phyloP scores from a whole-genome alignment of 1,139 yeast species.

The Suhomyces bokatorum region DNA sequence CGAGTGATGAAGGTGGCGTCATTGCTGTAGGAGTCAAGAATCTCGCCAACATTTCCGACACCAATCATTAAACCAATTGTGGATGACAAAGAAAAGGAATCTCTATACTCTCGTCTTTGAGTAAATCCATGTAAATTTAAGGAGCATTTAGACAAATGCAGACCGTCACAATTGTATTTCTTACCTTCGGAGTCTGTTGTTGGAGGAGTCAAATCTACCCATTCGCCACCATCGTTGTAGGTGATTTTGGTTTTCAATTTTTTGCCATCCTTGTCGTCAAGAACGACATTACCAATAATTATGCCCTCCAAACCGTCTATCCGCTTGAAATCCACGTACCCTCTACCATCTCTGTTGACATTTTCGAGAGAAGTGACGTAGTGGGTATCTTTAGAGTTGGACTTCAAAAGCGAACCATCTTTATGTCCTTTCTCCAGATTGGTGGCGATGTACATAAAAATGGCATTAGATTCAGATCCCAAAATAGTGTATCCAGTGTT shows the following conservation, averaged over 20 bases:
- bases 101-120: constrained; percentile 79
- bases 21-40: constrained; percentile 49
- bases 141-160: constrained; percentile 61
- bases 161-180: constrained; percentile 53
- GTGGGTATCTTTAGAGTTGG: constrained; percentile 92
- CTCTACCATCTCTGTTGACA: constrained; percentile 72
- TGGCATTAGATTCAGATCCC: constrained; percentile 71
- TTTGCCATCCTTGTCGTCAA: constrained; percentile 46
- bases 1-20: constrained; percentile 72
- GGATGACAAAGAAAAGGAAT: constrained; percentile 83
- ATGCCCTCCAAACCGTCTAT: constrained; percentile 89
- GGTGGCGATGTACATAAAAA: constrained; percentile 83
- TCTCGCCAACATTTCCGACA: constrained; percentile 84
- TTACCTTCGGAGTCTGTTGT: constrained; percentile 60
- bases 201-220: constrained; percentile 76
- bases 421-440: constrained; percentile 52
- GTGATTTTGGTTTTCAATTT: constrained; percentile 71
- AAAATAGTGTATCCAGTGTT: constrained; percentile 85
- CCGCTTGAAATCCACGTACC: constrained; percentile 88
- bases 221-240: constrained; percentile 89
- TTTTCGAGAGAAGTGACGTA: constrained; percentile 70
- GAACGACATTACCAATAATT: constrained; percentile 69
- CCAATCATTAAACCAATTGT: constrained; percentile 88
- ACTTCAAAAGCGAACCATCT: constrained; percentile 79
- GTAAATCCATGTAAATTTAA: constrained; percentile 90